A percentile compares a stretch with the other conserved stretches of the same genome.
Conservation (phyloP, 2,329 filamentous ascomycete genomes). For the Colletotrichum trifolii region DNA sequence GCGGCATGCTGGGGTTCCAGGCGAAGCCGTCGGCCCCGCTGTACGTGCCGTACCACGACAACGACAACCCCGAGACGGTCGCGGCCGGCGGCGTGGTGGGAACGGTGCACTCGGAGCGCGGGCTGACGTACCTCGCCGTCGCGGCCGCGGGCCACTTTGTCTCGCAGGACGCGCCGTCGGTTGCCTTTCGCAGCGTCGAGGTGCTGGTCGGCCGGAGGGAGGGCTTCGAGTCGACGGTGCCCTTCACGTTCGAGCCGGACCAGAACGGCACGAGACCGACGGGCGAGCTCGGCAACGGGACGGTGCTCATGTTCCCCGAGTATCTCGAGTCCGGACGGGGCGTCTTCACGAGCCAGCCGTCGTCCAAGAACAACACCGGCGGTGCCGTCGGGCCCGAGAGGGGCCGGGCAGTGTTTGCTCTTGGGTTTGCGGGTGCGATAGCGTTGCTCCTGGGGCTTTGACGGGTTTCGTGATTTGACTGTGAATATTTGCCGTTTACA, state of each 20-base stretch:
- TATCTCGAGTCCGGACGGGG: constrained; percentile 17
- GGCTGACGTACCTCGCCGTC: constrained; percentile 77
- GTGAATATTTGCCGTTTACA: not conserved
- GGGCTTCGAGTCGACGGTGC: constrained; percentile 56
- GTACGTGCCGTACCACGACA: constrained; percentile 69
- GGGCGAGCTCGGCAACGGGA: constrained; percentile 19
- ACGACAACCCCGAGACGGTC: constrained; percentile 49
- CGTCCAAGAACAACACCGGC: constrained; percentile 11
- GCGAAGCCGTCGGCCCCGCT: constrained; percentile 68
- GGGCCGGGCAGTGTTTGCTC: not conserved
- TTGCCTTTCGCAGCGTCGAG: constrained; percentile 78
- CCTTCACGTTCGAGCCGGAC: constrained; percentile 47
- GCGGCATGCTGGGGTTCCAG: constrained; percentile 77
- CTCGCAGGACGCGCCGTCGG: constrained; percentile 75
- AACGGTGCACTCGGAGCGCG: constrained; percentile 77
- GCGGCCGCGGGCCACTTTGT: constrained; percentile 75
- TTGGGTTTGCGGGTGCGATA: constrained; percentile 1
- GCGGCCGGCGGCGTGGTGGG: constrained; percentile 77
- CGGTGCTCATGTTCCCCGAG: constrained; percentile 28
- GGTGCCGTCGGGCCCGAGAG: not conserved
- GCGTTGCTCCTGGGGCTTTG: constrained; percentile 2
- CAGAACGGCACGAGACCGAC: constrained; percentile 12
- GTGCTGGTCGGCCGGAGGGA: constrained; percentile 78
- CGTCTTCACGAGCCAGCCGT: not conserved
- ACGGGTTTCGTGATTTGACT: not conserved